Conservation (phyloP, 1,284 basidiomycete genomes). For the Schizophyllum amplum region DNA sequence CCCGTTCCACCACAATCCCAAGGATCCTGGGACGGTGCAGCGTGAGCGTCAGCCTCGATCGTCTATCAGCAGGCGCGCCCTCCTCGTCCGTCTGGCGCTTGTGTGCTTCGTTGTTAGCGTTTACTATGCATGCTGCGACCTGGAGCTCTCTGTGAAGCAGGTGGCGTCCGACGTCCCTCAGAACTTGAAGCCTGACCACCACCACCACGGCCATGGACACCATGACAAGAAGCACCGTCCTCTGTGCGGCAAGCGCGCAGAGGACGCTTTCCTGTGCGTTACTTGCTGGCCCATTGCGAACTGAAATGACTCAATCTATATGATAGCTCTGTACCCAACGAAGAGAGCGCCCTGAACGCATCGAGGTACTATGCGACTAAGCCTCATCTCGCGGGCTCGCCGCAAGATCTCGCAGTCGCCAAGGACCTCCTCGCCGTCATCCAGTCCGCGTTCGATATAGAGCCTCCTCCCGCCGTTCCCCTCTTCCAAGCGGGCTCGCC, state of each 20-base stretch:
- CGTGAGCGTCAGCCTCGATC: neutral
- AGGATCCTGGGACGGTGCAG: neutral
- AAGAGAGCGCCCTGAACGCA: constrained; percentile 43
- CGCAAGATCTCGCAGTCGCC: constrained; percentile 58
- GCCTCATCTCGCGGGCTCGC: constrained; percentile 67
- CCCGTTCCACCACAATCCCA: neutral
- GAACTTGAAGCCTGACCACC: neutral
- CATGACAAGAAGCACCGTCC: constrained; percentile 8
- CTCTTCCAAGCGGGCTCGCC: constrained; percentile 59
- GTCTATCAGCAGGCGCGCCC: neutral
- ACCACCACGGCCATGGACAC: neutral
- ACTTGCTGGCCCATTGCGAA: neutral
- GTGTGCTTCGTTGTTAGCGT: neutral
- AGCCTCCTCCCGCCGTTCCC: constrained; percentile 33
- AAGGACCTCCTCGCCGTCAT: constrained; percentile 55
- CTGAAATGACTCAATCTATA: neutral
- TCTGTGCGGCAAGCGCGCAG: constrained; percentile 14
- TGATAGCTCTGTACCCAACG: constrained; percentile 46
- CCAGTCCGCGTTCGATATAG: constrained; percentile 51
- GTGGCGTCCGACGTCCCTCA: neutral
- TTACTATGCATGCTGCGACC: neutral
- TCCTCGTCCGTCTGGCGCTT: neutral
- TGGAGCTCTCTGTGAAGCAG: neutral
- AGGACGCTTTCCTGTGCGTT: constrained; percentile 29
- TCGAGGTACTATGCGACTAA: constrained; percentile 56